phyloP scores from a whole-genome alignment of 2,329 filamentous ascomycete genomes.

The Aspergillus sp. region DNA sequence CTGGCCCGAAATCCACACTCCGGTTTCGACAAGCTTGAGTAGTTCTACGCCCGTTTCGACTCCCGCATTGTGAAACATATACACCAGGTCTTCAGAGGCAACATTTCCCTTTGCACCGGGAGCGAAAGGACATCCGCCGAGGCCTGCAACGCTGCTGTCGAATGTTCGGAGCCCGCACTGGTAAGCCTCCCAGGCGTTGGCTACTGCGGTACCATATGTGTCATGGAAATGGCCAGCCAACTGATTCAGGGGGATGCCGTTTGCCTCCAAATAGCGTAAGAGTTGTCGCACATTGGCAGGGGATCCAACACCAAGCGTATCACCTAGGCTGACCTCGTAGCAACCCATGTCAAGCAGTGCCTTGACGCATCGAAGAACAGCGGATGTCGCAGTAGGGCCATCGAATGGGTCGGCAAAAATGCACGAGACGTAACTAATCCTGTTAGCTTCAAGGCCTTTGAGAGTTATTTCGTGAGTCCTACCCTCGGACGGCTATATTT shows the following conservation, averaged over 20 bases:
- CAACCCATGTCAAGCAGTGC: slow-evolving; percentile 80
- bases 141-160: slow-evolving; percentile 74
- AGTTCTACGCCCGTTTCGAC: slow-evolving; percentile 72
- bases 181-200: slow-evolving; percentile 74
- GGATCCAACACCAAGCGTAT: slow-evolving; percentile 89
- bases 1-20: slow-evolving; percentile 62
- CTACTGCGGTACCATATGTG: slow-evolving; percentile 81
- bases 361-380: slow-evolving; percentile 50
- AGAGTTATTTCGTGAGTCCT: background rate
- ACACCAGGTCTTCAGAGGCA: slow-evolving; percentile 79
- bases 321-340: slow-evolving; percentile 85
- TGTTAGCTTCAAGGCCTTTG: background rate
- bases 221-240: slow-evolving; percentile 87
- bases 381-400: slow-evolving; percentile 52
- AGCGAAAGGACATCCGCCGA: slow-evolving; percentile 82
- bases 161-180: slow-evolving; percentile 77
- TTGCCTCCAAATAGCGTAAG: slow-evolving; percentile 28
- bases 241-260: slow-evolving; percentile 65
- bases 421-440: slow-evolving; percentile 36
- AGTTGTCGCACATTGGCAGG: slow-evolving; percentile 31
- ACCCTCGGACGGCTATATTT: slow-evolving; percentile 37
- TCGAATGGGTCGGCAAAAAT: slow-evolving; percentile 49
- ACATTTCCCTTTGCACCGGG: slow-evolving; percentile 86
- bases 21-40: slow-evolving; percentile 61
- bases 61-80: slow-evolving; percentile 61